Conservation (phyloP, 495 filamentous ascomycete species). For the Penicillium desertorum region DNA sequence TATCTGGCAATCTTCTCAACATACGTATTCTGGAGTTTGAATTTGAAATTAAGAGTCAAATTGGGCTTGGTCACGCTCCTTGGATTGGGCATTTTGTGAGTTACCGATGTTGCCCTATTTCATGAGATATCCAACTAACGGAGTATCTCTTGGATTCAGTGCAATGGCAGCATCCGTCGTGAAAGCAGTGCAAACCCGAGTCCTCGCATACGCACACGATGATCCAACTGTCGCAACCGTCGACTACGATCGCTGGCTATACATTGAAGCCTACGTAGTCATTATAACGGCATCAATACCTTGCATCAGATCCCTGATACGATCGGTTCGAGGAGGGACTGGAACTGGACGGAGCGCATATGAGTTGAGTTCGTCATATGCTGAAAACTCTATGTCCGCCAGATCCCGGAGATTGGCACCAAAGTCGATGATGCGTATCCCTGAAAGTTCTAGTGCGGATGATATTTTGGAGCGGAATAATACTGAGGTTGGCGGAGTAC, state of each 20-base stretch:
- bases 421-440: slow-evolving; percentile 15
- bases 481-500: not conserved
- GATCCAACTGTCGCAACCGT: slow-evolving; percentile 32
- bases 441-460: slow-evolving; percentile 18
- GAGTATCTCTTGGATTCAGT: slow-evolving; percentile 7
- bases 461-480: slow-evolving; percentile 1
- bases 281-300: slow-evolving; percentile 38
- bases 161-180: slow-evolving; percentile 37
- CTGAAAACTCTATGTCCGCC: slow-evolving; percentile 4
- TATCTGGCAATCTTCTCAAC: slow-evolving; percentile 52
- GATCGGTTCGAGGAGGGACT: slow-evolving; percentile 10
- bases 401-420: slow-evolving; percentile 9
- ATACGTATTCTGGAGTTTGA: slow-evolving; percentile 45
- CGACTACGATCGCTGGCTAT: slow-evolving; percentile 31
- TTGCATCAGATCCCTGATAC: slow-evolving; percentile 27
- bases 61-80: slow-evolving; percentile 45
- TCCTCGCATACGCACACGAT: slow-evolving; percentile 24
- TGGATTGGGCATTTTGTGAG: slow-evolving; percentile 48
- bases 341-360: slow-evolving; percentile 17
- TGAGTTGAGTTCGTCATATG: slow-evolving; percentile 18
- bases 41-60: slow-evolving; percentile 46
- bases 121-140: not conserved
- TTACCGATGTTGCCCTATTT: not conserved
- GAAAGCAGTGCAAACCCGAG: slow-evolving; percentile 29
- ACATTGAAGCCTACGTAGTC: slow-evolving; percentile 34